A percentile compares a stretch with the other conserved stretches of the same genome.
Evolutionary conservation across 345 rosid species (phyloP).

Genomic region (Hypericum androsaemum): DNA sequence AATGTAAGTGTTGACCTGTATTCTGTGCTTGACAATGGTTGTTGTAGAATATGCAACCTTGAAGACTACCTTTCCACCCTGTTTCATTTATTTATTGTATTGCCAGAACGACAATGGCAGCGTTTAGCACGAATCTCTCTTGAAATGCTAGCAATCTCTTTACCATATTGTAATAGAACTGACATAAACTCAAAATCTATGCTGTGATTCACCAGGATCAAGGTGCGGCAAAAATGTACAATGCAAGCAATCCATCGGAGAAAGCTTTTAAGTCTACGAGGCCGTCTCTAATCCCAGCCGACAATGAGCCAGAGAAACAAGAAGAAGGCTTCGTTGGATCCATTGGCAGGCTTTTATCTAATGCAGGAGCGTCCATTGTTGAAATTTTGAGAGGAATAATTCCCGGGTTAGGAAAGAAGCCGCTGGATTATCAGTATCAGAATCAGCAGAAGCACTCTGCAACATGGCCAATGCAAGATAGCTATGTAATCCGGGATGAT

Average conservation of each 20-base stretch:
- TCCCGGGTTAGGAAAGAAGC: conserved; percentile 49
- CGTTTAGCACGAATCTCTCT: too few species aligned
- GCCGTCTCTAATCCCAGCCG: conserved; percentile 65
- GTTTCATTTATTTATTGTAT: too few species aligned
- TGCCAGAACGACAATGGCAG: too few species aligned
- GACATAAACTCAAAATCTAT: conserved; percentile 4
- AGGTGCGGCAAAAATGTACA: conserved; percentile 17
- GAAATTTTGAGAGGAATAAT: conserved; percentile 63
- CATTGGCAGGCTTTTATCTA: conserved; percentile 41
- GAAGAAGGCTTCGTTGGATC: conserved; percentile 73
- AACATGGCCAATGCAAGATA: conserved; percentile 63
- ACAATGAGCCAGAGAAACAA: conserved; percentile 58
- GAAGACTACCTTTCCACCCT: too few species aligned
- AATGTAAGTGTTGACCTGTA: conserved; percentile 32
- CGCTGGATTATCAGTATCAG: conserved; percentile 26
- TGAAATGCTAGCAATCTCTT: not conserved
- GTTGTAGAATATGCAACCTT: too few species aligned
- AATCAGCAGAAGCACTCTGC: conserved; percentile 24
- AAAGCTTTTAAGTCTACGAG: conserved; percentile 47
- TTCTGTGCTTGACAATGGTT: too few species aligned
- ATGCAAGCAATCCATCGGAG: conserved; percentile 30
- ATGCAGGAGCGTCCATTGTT: conserved; percentile 35
- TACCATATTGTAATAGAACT: not conserved
- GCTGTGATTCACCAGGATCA: conserved; percentile 38
- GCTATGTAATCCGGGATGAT: conserved; percentile 57